Conservation (phyloP, 164 flowering plant genomes). For the Vitis cinerea region DNA sequence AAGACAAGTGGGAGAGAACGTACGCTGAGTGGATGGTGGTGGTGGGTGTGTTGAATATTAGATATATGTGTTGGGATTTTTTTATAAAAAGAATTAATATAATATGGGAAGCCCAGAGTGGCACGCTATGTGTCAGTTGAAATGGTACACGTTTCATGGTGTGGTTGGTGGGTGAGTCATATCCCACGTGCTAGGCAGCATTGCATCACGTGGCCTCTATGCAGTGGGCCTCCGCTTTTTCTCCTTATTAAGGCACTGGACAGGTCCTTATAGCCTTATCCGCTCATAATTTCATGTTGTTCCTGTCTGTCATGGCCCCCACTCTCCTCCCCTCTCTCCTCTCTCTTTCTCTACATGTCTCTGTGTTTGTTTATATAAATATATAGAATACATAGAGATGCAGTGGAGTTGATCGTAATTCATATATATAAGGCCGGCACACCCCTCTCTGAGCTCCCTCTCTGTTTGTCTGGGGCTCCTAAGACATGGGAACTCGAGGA, state of each 20-base stretch:
- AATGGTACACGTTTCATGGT: constrained; percentile 1
- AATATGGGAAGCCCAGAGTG: background rate
- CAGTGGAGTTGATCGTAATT: too few species aligned
- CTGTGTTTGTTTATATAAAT: too few species aligned
- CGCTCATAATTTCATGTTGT: background rate
- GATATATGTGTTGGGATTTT: too few species aligned
- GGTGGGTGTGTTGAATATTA: too few species aligned
- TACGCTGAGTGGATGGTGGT: too few species aligned
- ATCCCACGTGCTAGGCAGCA: constrained; percentile 15
- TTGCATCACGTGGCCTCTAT: constrained; percentile 17
- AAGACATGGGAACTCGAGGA: background rate
- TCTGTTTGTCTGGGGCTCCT: background rate
- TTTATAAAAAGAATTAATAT: too few species aligned
- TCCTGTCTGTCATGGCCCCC: too few species aligned
- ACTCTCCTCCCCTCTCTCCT: background rate
- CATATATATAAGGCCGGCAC: background rate
- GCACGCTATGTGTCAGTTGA: background rate
- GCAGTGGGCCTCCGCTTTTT: background rate
- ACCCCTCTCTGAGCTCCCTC: background rate
- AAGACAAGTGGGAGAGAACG: too few species aligned
- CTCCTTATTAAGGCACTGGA: background rate
- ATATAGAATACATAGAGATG: background rate
- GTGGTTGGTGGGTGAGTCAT: background rate
- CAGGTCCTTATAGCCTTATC: constrained; percentile 3
- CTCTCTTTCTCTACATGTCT: too few species aligned